Conservation (phyloP, 306 rosid genomes). For the Cyamopsis tetragonoloba region DNA sequence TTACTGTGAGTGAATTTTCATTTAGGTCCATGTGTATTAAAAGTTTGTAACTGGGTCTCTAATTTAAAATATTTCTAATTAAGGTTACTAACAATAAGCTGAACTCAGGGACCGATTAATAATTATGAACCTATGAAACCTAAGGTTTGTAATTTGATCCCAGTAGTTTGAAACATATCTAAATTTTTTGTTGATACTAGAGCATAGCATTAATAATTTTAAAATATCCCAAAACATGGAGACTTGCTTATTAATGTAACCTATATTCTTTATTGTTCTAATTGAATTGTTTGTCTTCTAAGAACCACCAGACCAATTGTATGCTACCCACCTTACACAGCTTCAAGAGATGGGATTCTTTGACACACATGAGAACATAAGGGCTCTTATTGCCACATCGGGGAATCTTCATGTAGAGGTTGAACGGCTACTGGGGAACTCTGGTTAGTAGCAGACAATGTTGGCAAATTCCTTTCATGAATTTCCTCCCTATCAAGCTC, state of each 20-base stretch:
- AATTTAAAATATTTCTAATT: not conserved
- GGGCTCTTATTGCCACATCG: slow-evolving; percentile 73
- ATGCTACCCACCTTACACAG: slow-evolving; percentile 76
- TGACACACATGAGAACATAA: slow-evolving; percentile 80
- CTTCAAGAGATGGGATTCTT: slow-evolving; percentile 97
- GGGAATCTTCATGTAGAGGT: slow-evolving; percentile 88
- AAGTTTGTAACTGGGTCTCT: not conserved
- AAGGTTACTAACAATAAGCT: not conserved
- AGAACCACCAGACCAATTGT: slow-evolving; percentile 85
- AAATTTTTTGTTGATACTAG: no score
- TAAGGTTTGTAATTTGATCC: not conserved
- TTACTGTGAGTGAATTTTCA: not conserved
- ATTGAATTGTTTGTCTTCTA: slow-evolving; percentile 5
- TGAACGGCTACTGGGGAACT: slow-evolving; percentile 75
- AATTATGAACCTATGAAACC: not conserved
- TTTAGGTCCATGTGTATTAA: not conserved
- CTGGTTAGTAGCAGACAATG: slow-evolving; percentile 49
- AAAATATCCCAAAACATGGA: not conserved
- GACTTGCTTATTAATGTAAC: not conserved
- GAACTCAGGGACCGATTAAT: not conserved
- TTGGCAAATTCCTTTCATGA: slow-evolving; percentile 15
- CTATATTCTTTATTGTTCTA: not conserved
- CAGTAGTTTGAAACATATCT: not conserved
- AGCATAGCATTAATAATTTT: no score
- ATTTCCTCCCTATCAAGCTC: slow-evolving; percentile 14